Evolutionary conservation across 352 stramenopile species (phyloP).

Genomic region (Poterioochromonas sp.): DNA sequence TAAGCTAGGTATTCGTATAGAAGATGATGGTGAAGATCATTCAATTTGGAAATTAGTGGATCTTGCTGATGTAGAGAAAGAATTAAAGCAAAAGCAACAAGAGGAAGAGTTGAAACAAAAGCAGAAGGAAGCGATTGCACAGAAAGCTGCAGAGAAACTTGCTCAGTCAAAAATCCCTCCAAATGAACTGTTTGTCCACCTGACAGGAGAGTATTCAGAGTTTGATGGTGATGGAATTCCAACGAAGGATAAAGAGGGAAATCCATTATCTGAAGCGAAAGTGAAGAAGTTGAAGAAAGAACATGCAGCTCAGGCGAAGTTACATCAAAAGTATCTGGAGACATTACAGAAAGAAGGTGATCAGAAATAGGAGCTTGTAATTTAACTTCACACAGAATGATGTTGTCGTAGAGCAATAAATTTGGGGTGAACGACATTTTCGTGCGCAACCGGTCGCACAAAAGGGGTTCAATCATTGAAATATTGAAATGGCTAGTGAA

Average conservation of each 20-base stretch:
- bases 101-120: slow-evolving; percentile 53
- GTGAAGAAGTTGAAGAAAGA: slow-evolving; percentile 96
- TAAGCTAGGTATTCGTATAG: slow-evolving; percentile 68
- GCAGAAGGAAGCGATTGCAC: slow-evolving; percentile 41
- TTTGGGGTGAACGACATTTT: too few relatives aligned
- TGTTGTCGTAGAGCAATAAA: too few relatives aligned
- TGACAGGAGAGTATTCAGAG: slow-evolving; percentile 73
- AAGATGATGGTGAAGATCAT: slow-evolving; percentile 47
- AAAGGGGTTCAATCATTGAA: too few relatives aligned
- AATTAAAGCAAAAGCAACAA: slow-evolving; percentile 43
- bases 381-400: too few relatives aligned
- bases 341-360: too few relatives aligned
- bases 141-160: slow-evolving; percentile 55
- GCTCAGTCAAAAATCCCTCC: slow-evolving; percentile 77
- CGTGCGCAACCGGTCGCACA: too few relatives aligned
- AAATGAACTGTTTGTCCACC: slow-evolving; percentile 72
- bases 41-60: slow-evolving; percentile 74
- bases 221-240: slow-evolving; percentile 87
- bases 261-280: slow-evolving; percentile 84
- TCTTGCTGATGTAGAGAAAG: slow-evolving; percentile 55
- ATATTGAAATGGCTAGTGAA: too few relatives aligned
- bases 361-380: too few relatives aligned
- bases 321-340: slow-evolving; percentile 58
- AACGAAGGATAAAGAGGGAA: slow-evolving; percentile 78
- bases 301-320: slow-evolving; percentile 83